Conservation (phyloP, 345 rosid genomes). For the Eucalyptus fibrosa region DNA sequence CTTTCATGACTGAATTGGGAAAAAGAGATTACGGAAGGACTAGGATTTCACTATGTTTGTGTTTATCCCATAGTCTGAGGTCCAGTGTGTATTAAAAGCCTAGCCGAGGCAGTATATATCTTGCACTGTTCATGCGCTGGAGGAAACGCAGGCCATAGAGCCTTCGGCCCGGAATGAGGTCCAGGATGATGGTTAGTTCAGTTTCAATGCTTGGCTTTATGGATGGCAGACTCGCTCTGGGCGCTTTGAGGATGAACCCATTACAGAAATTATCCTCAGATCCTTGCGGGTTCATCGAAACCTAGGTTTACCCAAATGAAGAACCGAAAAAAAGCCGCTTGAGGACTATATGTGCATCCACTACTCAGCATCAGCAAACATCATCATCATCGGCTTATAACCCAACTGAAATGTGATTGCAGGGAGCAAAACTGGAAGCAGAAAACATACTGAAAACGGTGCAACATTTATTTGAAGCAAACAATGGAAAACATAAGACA, state of each 20-base stretch:
- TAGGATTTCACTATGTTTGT: neutral
- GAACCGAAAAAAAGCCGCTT: neutral
- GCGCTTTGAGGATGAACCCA: neutral
- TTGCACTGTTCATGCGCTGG: neutral
- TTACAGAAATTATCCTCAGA: neutral
- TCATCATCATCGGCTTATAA: neutral
- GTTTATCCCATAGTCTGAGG: neutral
- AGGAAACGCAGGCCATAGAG: neutral
- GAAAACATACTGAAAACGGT: neutral
- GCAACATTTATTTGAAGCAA: neutral
- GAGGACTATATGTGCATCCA: neutral
- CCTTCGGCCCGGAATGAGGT: neutral
- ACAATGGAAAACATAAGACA: neutral
- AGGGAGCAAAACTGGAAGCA: neutral
- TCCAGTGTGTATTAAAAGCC: neutral
- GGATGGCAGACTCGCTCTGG: neutral
- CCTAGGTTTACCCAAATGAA: neutral
- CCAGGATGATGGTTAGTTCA: neutral
- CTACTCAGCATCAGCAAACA: neutral
- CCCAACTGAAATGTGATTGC: neutral
- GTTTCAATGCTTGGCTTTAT: neutral
- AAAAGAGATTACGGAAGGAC: neutral
- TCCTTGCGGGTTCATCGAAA: neutral
- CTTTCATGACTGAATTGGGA: neutral
- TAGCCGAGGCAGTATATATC: neutral